phyloP scores from a whole-genome alignment of 1,139 yeast species.

The Candida tetrigidarum region DNA sequence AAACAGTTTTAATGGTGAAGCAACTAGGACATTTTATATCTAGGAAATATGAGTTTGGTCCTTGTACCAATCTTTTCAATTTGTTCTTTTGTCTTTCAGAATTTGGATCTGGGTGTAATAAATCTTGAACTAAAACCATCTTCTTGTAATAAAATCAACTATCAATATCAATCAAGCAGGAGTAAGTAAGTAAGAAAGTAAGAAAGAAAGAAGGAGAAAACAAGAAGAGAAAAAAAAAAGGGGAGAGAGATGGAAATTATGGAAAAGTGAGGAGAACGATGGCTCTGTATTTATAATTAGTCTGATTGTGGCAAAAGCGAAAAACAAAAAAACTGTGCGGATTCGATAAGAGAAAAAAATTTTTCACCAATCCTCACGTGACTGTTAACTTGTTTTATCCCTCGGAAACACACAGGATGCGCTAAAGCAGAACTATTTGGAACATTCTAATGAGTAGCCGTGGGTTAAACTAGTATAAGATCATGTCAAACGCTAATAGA shows the following conservation, averaged over 20 bases:
- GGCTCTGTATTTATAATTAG: constrained; percentile 3
- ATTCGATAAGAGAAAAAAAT: constrained; percentile 2
- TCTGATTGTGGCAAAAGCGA: constrained; percentile 5
- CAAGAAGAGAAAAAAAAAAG: neutral
- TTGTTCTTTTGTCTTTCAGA: constrained; percentile 97
- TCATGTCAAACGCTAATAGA: neutral
- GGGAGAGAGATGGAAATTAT: neutral
- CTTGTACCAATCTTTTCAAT: constrained; percentile 95
- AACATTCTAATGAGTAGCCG: neutral
- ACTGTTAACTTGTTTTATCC: neutral
- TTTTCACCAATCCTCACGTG: constrained; percentile 1
- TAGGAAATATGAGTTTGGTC: constrained; percentile 99
- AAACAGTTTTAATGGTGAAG: constrained; percentile 97
- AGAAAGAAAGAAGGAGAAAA: too few relatives aligned
- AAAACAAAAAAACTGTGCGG: neutral
- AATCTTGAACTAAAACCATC: constrained; percentile 94
- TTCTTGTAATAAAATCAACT: neutral
- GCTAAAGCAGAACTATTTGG: neutral
- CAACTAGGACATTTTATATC: constrained; percentile 99
- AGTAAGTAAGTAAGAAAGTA: neutral
- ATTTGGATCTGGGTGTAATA: constrained; percentile 96
- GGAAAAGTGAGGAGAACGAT: constrained; percentile 4
- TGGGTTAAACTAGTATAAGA: neutral
- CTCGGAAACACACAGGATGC: neutral
- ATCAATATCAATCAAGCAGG: neutral